phyloP scores from a whole-genome alignment of 495 filamentous ascomycete species.

The Penicillium arizonense region DNA sequence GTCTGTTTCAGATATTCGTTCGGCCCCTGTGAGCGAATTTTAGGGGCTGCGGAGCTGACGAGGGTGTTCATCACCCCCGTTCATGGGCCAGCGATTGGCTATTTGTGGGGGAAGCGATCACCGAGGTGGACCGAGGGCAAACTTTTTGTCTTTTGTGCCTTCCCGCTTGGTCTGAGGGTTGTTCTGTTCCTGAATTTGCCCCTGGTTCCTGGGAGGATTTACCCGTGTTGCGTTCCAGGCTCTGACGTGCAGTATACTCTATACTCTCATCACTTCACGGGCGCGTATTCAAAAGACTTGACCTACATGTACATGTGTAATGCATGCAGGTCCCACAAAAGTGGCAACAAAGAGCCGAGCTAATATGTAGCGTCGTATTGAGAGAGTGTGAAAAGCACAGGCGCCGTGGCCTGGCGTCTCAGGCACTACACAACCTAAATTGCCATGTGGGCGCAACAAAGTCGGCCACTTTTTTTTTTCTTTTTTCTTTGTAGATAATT shows the following conservation, averaged over 20 bases:
- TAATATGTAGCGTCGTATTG: slow-evolving; percentile 1
- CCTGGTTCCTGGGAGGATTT: slow-evolving; percentile 6
- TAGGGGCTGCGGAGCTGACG: neutral
- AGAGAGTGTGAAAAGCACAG: neutral
- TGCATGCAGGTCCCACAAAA: neutral
- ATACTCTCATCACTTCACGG: neutral
- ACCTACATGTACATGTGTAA: too few species aligned
- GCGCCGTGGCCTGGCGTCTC: neutral
- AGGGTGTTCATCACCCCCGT: neutral
- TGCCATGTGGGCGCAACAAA: neutral
- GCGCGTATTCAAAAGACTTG: neutral
- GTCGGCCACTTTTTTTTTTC: neutral
- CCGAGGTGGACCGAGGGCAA: slow-evolving; percentile 5
- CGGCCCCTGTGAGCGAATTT: slow-evolving; percentile 1
- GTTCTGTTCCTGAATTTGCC: slow-evolving; percentile 1
- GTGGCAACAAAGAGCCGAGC: neutral
- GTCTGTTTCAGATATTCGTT: slow-evolving; percentile 4
- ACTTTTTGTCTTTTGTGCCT: neutral
- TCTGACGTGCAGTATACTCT: too few species aligned
- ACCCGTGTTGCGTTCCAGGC: neutral
- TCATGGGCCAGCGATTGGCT: slow-evolving; percentile 1
- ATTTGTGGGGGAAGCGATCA: slow-evolving; percentile 1
- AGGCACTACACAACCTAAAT: neutral
- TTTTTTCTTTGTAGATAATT: neutral
- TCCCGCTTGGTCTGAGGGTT: neutral